A percentile compares a stretch with the other conserved stretches of the same genome.
phyloP scores from a whole-genome alignment of 1,139 yeast genomes.

The Casaregolazyma lundiana region DNA sequence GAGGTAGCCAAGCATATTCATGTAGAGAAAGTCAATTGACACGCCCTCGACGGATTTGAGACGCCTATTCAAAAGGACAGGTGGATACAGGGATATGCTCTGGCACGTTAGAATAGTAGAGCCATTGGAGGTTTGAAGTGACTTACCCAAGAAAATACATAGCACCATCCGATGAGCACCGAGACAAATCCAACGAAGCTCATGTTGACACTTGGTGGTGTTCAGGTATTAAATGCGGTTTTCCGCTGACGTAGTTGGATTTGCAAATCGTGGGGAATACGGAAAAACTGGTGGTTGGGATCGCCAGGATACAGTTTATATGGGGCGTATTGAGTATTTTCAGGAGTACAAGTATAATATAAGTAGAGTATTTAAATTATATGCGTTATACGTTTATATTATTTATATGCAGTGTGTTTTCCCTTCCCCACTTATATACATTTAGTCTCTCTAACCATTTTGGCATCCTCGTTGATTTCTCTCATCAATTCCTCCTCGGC shows the following conservation, averaged over 20 bases:
- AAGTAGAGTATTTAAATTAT: no score
- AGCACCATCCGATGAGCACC: slow-evolving; percentile 29
- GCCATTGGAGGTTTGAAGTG: background rate
- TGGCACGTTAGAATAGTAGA: slow-evolving; percentile 20
- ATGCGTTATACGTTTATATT: no score
- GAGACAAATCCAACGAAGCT: slow-evolving; percentile 19
- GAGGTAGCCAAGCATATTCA: slow-evolving; percentile 42
- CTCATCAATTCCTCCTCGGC: background rate
- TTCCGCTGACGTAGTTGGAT: background rate
- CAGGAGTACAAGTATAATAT: no score
- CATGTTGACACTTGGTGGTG: slow-evolving; percentile 6
- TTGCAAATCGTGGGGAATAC: no score
- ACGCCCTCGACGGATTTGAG: slow-evolving; percentile 43
- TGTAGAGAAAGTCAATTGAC: slow-evolving; percentile 40
- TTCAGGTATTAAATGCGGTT: no score
- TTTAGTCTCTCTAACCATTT: no score
- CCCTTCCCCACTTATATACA: background rate
- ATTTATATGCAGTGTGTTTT: no score
- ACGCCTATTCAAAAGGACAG: slow-evolving; percentile 36
- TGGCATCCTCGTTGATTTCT: no score
- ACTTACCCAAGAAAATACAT: slow-evolving; percentile 30
- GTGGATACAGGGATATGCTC: slow-evolving; percentile 47
- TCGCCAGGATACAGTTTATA: no score
- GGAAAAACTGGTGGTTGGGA: no score
- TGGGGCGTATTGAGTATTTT: no score